Evolutionary conservation across 805 yeast genomes (phyloP).

Genomic region (Wickerhamomyces hampshirensis): DNA sequence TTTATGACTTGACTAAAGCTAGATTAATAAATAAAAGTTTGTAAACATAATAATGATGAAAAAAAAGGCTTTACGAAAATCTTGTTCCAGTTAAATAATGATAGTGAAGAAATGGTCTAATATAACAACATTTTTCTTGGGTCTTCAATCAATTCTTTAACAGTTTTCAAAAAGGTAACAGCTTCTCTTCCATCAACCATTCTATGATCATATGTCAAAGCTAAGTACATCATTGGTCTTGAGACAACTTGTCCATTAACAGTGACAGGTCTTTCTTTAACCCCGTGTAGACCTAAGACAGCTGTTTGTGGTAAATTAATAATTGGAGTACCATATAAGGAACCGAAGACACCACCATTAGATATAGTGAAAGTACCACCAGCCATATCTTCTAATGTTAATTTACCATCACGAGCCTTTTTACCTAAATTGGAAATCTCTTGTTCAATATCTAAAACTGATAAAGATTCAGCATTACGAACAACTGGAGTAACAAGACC

Average conservation of each 20-base stretch:
- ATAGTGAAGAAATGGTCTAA: conserved; percentile 18
- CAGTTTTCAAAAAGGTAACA: conserved; percentile 91
- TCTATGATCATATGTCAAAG: conserved; percentile 97
- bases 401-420: conserved; percentile 95
- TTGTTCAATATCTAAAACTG: conserved; percentile 83
- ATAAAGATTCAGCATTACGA: conserved; percentile 90
- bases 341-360: conserved; percentile 98
- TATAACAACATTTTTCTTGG: conserved; percentile 93
- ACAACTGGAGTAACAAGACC: conserved; percentile 98
- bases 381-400: conserved; percentile 96
- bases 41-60: not conserved
- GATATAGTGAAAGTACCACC: conserved; percentile 99
- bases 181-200: conserved; percentile 98
- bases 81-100: no score
- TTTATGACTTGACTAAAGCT: not conserved
- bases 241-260: conserved; percentile 93
- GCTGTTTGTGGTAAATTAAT: conserved; percentile 98
- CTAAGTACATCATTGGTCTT: conserved; percentile 99
- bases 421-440: conserved; percentile 78
- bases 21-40: no score
- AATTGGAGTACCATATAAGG: conserved; percentile 96
- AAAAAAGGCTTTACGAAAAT: no score
- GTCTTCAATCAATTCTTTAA: conserved; percentile 96
- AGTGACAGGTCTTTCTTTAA: conserved; percentile 95
- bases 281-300: conserved; percentile 95